These are phyloP conservation scores for Rhizoclosmatium globosum DNA, from an alignment of 192 early-diverging fungal species.

Conservation along the genomic window DNA sequence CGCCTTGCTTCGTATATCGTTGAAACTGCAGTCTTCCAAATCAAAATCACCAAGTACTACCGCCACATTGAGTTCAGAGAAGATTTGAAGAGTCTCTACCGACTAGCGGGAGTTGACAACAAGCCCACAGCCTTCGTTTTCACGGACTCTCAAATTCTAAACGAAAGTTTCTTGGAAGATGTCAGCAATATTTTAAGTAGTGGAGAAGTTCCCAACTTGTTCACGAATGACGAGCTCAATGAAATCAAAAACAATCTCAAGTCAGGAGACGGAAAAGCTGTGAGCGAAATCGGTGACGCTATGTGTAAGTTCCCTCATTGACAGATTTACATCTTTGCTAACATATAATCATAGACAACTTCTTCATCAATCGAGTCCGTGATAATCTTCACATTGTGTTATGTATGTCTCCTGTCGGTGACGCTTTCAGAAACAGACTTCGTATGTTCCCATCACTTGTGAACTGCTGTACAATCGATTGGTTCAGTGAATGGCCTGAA, in stretches of 20 bases:
- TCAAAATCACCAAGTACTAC: slow-evolving; percentile 69
- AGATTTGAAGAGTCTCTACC: slow-evolving; percentile 62
- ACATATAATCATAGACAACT: slow-evolving; percentile 14
- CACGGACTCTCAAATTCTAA: slow-evolving; percentile 66
- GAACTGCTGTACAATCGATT: slow-evolving; percentile 68
- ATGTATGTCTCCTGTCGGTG: slow-evolving; percentile 69
- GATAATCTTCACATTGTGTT: slow-evolving; percentile 63
- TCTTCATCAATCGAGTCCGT: slow-evolving; percentile 65
- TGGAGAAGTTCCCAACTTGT: slow-evolving; percentile 68
- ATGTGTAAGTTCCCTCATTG: not conserved
- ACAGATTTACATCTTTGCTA: not conserved
- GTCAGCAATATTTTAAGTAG: slow-evolving; percentile 66
- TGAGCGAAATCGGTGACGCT: slow-evolving; percentile 48
- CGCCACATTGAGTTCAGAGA: slow-evolving; percentile 64
- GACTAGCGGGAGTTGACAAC: slow-evolving; percentile 57
- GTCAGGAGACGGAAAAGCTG: slow-evolving; percentile 41
- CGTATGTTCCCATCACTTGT: slow-evolving; percentile 67
- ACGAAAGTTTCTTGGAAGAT: slow-evolving; percentile 62
- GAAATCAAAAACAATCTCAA: slow-evolving; percentile 58
- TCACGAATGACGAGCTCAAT: slow-evolving; percentile 56
- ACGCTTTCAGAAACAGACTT: slow-evolving; percentile 63
- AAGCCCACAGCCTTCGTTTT: slow-evolving; percentile 66
- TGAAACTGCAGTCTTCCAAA: slow-evolving; percentile 62
- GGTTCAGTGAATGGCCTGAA: slow-evolving; percentile 71
- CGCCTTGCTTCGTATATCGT: slow-evolving; percentile 62